Conservation (phyloP, 2,329 filamentous ascomycete genomes). For the Colletotrichum noveboracense region DNA sequence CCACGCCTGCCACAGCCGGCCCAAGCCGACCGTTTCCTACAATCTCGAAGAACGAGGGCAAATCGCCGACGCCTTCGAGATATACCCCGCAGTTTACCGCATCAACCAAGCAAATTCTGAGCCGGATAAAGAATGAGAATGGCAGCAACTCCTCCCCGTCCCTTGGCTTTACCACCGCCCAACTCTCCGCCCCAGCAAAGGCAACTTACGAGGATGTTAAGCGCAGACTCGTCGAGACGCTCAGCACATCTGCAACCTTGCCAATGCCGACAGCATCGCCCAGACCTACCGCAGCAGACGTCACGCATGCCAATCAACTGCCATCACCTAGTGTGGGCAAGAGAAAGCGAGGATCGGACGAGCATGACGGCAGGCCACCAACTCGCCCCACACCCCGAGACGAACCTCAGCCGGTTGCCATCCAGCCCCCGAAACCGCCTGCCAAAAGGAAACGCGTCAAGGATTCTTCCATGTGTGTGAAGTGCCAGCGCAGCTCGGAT, state of each 20-base stretch:
- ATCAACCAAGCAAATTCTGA: slow-evolving; percentile 30
- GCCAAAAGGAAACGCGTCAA: slow-evolving; percentile 18
- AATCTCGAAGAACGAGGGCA: background rate
- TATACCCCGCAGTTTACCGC: slow-evolving; percentile 36
- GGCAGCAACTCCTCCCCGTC: slow-evolving; percentile 2
- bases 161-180: background rate
- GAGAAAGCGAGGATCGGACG: background rate
- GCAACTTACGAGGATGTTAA: slow-evolving; percentile 12
- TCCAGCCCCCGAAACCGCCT: slow-evolving; percentile 6
- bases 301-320: background rate
- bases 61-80: background rate
- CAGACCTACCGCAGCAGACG: background rate
- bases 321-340: background rate
- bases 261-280: background rate
- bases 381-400: background rate
- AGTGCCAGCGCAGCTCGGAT: slow-evolving; percentile 25
- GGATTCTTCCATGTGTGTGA: slow-evolving; percentile 23
- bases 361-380: background rate
- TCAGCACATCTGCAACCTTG: slow-evolving; percentile 3
- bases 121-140: slow-evolving; percentile 26
- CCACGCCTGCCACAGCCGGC: background rate
- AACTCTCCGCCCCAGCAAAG: background rate
- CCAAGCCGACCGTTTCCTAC: background rate
- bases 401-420: background rate
- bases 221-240: slow-evolving; percentile 13